These are phyloP conservation scores for Breviolum minutum DNA, from an alignment of 73 alveolate genomes.

Conservation along the genomic window DNA sequence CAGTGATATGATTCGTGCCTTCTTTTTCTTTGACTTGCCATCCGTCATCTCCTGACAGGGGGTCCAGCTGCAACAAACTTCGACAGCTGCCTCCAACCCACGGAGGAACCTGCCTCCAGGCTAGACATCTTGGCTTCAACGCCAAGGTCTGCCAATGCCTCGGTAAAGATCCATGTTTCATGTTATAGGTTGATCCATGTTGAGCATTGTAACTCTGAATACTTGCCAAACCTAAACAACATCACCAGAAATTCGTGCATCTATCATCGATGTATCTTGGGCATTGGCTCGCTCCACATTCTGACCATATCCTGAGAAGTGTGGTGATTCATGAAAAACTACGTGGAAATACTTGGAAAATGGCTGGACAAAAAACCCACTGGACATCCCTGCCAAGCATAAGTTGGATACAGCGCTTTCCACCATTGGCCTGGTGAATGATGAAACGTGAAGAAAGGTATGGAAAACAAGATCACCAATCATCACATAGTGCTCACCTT, in stretches of 20 bases:
- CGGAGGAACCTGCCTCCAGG: constrained; percentile 1
- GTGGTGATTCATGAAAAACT: too few species aligned
- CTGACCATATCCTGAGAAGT: constrained; percentile 45
- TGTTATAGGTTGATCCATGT: too few species aligned
- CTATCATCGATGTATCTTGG: too few species aligned
- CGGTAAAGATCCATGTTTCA: background rate
- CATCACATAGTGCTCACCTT: background rate
- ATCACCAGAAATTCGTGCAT: too few species aligned
- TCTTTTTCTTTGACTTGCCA: constrained; percentile 59
- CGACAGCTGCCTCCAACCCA: too few species aligned
- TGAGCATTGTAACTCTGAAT: too few species aligned
- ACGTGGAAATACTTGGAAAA: too few species aligned
- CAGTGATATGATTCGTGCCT: background rate
- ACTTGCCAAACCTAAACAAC: too few species aligned
- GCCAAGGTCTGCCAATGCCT: constrained; percentile 73
- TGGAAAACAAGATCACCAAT: background rate
- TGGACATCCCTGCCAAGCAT: constrained; percentile 37
- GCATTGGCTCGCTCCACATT: constrained; percentile 45
- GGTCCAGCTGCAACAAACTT: too few species aligned
- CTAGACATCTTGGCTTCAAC: constrained; percentile 77
- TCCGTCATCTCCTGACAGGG: constrained; percentile 58
- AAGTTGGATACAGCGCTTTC: constrained; percentile 83
- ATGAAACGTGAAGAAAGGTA: background rate
- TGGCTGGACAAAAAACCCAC: too few species aligned
- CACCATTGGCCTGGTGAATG: constrained; percentile 47